A percentile compares a stretch with the other conserved stretches of the same genome.
Evolutionary conservation across 2,329 filamentous ascomycete genomes (phyloP).

Genomic region (Sporothrix curviconia): DNA sequence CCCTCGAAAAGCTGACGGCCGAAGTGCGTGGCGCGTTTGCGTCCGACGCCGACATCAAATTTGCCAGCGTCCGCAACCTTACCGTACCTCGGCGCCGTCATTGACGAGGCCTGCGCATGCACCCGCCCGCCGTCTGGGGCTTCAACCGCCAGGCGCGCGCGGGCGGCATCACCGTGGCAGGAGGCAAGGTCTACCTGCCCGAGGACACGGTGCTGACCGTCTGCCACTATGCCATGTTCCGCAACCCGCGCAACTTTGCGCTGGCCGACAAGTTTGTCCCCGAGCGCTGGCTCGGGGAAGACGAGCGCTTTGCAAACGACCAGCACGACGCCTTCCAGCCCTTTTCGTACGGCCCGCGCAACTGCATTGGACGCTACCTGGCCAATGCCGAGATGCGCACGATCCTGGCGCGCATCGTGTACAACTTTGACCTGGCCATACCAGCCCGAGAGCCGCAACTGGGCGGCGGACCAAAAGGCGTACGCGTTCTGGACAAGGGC

Average conservation of each 20-base stretch:
- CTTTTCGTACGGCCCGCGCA: constrained; percentile 42
- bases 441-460: constrained; percentile 30
- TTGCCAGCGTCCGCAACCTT: constrained; percentile 24
- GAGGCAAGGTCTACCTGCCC: constrained; percentile 11
- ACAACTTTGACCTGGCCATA: constrained; percentile 43
- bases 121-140: constrained; percentile 27
- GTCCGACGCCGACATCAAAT: constrained; percentile 28
- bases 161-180: constrained; percentile 8
- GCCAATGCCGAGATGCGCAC: constrained; percentile 46
- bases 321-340: constrained; percentile 38
- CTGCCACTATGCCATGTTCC: constrained; percentile 25
- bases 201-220: constrained; percentile 23
- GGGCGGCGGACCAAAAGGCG: constrained; percentile 34
- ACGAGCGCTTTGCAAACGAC: constrained; percentile 35
- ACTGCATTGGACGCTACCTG: constrained; percentile 45
- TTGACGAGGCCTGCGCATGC: constrained; percentile 32
- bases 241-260: constrained; percentile 37
- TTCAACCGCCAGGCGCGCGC: constrained; percentile 23
- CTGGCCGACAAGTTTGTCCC: constrained; percentile 34
- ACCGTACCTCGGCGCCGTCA: constrained; percentile 29
- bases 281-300: constrained; percentile 38
- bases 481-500: constrained; percentile 35
- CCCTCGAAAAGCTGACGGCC: constrained; percentile 30
- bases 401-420: constrained; percentile 41
- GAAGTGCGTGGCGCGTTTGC: constrained; percentile 38